Evolutionary conservation across 2,329 filamentous ascomycete species (phyloP).

Genomic region (Nannizziopsis barbatae): DNA sequence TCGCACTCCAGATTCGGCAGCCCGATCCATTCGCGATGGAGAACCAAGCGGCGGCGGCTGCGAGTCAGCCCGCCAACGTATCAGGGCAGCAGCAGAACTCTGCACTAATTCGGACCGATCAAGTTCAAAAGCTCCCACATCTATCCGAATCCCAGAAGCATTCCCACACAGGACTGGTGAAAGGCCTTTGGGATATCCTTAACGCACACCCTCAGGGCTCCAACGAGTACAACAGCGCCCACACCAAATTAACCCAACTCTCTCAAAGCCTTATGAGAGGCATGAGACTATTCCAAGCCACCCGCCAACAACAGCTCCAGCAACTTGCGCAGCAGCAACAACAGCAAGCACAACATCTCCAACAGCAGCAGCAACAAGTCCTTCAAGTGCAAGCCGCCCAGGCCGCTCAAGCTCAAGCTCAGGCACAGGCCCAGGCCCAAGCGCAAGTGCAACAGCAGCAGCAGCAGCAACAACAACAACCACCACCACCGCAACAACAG

Average conservation of each 20-base stretch:
- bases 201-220: slow-evolving; percentile 40
- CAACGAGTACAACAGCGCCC: slow-evolving; percentile 40
- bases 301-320: slow-evolving; percentile 22
- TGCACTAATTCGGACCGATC: slow-evolving; percentile 42
- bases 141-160: slow-evolving; percentile 45
- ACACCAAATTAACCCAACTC: slow-evolving; percentile 41
- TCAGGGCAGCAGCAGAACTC: slow-evolving; percentile 29
- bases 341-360: slow-evolving; percentile 22
- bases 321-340: slow-evolving; percentile 25
- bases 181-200: slow-evolving; percentile 44
- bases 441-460: slow-evolving; percentile 22
- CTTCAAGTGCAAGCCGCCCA: slow-evolving; percentile 7
- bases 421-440: slow-evolving; percentile 10
- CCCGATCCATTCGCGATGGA: slow-evolving; percentile 10
- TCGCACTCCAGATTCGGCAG: neutral
- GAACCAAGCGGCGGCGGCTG: slow-evolving; percentile 13
- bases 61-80: slow-evolving; percentile 20
- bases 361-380: slow-evolving; percentile 18
- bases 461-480: slow-evolving; percentile 21
- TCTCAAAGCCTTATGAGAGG: slow-evolving; percentile 43
- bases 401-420: slow-evolving; percentile 5
- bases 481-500: slow-evolving; percentile 14
- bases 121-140: slow-evolving; percentile 43
- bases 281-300: slow-evolving; percentile 36
- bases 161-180: slow-evolving; percentile 45